These are phyloP conservation scores for Nyctanthes arbortristis DNA, from an alignment of 257 asterid species.

Conservation along the genomic window DNA sequence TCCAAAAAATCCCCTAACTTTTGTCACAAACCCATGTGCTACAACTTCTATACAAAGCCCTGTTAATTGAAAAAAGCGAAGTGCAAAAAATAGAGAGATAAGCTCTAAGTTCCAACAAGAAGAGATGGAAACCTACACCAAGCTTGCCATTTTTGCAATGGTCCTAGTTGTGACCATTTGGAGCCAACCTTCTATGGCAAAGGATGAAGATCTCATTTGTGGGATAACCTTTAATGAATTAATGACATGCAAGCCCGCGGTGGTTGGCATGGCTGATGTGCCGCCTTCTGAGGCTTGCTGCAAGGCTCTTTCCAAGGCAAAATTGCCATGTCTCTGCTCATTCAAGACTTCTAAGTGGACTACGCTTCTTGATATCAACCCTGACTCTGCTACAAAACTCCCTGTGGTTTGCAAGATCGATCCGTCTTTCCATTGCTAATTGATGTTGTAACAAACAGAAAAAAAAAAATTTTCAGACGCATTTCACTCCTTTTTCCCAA, in stretches of 20 bases:
- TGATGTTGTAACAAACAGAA: too few species aligned
- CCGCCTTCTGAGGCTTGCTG: neutral
- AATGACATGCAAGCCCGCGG: neutral
- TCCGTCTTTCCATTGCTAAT: constrained; percentile 4
- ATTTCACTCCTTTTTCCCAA: too few species aligned
- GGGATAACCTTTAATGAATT: neutral
- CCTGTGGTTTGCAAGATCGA: neutral
- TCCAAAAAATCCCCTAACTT: neutral
- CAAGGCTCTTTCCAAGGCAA: neutral
- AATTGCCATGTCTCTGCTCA: neutral
- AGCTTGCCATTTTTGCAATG: neutral
- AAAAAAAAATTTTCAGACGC: too few species aligned
- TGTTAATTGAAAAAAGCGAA: neutral
- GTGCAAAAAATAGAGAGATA: neutral
- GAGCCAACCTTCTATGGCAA: constrained; percentile 2
- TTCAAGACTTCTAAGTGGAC: neutral
- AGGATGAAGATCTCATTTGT: neutral
- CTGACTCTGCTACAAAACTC: neutral
- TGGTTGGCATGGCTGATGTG: neutral
- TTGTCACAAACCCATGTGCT: neutral
- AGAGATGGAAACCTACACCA: neutral
- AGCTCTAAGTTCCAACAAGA: neutral
- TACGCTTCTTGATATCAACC: neutral
- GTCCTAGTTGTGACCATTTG: neutral
- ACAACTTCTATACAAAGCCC: neutral